Conservation (phyloP, 495 filamentous ascomycete species). For the Neurospora sp. region DNA sequence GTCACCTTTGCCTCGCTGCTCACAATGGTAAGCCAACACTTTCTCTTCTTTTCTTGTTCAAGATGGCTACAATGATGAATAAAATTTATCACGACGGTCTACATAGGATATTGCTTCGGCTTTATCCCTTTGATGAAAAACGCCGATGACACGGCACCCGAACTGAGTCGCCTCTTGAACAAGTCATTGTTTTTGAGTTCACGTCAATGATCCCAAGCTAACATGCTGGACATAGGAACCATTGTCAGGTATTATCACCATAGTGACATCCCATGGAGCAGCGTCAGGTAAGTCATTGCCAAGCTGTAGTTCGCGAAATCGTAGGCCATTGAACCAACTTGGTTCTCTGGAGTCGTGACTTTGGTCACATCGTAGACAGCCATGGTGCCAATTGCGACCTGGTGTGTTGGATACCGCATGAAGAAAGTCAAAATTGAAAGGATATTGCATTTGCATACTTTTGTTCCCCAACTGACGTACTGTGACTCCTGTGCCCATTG, state of each 20-base stretch:
- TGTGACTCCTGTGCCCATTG: background rate
- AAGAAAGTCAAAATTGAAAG: background rate
- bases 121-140: slow-evolving; percentile 63
- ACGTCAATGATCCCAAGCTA: slow-evolving; percentile 4
- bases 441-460: background rate
- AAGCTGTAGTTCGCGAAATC: background rate
- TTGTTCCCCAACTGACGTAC: background rate
- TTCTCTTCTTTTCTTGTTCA: background rate
- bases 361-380: background rate
- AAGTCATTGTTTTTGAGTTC: background rate
- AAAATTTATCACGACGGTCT: slow-evolving; percentile 87
- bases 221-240: background rate
- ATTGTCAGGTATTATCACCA: background rate
- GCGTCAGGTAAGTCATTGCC: background rate
- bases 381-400: background rate
- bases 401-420: background rate
- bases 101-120: slow-evolving; percentile 60
- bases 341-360: background rate
- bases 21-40: slow-evolving; percentile 7
- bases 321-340: background rate
- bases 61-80: slow-evolving; percentile 50
- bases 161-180: slow-evolving; percentile 38
- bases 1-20: background rate
- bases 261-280: background rate
- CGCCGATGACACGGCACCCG: slow-evolving; percentile 77